Evolutionary conservation across 805 yeast genomes (phyloP).

Genomic region (Lipomyces spencermartinsiae): DNA sequence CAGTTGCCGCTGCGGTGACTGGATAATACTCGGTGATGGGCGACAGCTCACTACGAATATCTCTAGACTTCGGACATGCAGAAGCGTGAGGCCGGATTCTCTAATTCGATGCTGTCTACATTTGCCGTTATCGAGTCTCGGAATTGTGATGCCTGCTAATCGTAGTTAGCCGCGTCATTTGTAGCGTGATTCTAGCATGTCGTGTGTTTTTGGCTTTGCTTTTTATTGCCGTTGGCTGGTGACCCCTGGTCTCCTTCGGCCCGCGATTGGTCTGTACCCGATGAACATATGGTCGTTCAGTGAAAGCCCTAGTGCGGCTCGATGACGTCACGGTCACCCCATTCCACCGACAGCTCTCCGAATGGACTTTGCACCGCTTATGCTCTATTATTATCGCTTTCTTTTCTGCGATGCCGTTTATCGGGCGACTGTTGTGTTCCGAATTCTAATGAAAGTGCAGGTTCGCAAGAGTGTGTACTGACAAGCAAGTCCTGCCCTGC

Average conservation of each 20-base stretch:
- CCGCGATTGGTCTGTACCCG: not conserved
- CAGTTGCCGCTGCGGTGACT: not conserved
- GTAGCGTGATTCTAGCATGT: not conserved
- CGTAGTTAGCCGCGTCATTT: not conserved
- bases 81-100: too few relatives aligned
- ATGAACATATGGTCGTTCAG: too few relatives aligned
- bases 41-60: not conserved
- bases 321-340: not conserved
- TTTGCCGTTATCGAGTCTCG: too few relatives aligned
- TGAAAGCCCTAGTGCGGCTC: not conserved
- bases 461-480: too few relatives aligned
- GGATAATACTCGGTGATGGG: not conserved
- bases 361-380: not conserved
- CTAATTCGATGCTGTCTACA: too few relatives aligned
- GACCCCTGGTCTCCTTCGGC: not conserved
- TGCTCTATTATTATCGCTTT: not conserved
- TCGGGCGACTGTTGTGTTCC: not conserved
- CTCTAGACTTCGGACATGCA: not conserved
- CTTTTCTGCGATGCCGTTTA: not conserved
- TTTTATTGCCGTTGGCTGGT: not conserved
- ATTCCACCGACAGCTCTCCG: not conserved
- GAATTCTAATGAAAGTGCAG: not conserved
- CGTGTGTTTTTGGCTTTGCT: not conserved
- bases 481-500: too few relatives aligned
- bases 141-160: not conserved